Percentiles rank a stretch among this genome's conserved stretches.
Conservation (phyloP, 306 rosid genomes). For the Gleditsia sinensis region DNA sequence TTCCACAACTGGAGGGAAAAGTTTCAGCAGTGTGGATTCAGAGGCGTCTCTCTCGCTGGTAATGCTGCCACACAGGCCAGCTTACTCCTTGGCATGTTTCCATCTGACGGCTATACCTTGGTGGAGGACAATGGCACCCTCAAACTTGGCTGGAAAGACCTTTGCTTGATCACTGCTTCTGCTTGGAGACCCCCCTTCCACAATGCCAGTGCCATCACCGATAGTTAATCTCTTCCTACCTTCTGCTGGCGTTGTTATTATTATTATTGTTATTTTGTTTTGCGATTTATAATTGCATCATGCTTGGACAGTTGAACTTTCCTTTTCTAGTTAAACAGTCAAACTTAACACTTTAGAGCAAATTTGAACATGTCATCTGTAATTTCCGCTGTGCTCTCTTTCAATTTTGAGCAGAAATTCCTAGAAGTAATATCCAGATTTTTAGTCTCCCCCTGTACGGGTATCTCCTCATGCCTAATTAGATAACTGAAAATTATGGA, state of each 20-base stretch:
- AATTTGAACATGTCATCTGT: background rate
- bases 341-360: background rate
- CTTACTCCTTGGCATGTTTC: conserved; percentile 88
- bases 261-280: background rate
- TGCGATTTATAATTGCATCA: background rate
- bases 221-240: background rate
- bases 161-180: conserved; percentile 95
- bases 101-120: conserved; percentile 91
- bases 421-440: background rate
- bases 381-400: background rate
- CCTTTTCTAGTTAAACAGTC: background rate
- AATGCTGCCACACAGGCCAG: conserved; percentile 96
- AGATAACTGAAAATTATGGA: no score
- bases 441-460: no score
- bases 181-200: conserved; percentile 94
- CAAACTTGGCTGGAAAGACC: conserved; percentile 98
- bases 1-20: conserved; percentile 96
- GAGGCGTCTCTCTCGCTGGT: conserved; percentile 88
- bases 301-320: background rate
- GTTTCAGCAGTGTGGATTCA: conserved; percentile 83
- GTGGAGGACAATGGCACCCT: conserved; percentile 96
- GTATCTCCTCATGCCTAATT: no score
- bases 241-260: no score
- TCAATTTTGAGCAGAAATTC: background rate
- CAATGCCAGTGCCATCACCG: conserved; percentile 30